A percentile compares a stretch with the other conserved stretches of the same genome.
These are phyloP conservation scores for Rhododendron mucronatum DNA, from an alignment of 148 eudicot species.

Conservation along the genomic window DNA sequence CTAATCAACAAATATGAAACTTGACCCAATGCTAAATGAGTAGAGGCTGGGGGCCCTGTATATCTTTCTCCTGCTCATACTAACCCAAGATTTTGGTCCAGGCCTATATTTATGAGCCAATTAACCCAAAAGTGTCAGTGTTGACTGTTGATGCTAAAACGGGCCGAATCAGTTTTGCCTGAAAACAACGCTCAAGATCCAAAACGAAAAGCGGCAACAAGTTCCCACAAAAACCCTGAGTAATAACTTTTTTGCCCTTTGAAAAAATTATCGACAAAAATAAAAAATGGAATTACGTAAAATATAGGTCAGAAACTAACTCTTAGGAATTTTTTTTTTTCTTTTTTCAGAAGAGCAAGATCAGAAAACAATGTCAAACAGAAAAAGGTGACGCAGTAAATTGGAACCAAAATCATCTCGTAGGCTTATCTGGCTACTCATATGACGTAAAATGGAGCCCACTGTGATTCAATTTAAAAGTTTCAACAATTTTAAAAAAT, in stretches of 20 bases:
- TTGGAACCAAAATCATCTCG: not conserved
- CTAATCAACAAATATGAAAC: not conserved
- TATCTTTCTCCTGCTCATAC: not conserved
- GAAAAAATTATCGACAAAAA: not conserved
- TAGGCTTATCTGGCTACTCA: not conserved
- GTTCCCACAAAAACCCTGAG: not conserved
- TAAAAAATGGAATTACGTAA: not conserved
- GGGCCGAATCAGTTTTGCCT: not conserved
- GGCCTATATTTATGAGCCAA: not conserved
- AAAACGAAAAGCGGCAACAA: not conserved
- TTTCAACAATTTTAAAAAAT: not conserved
- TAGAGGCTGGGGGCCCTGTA: not conserved
- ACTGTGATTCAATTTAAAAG: not conserved
- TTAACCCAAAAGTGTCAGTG: not conserved
- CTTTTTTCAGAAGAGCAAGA: not conserved
- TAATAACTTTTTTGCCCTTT: not conserved
- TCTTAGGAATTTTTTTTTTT: not conserved
- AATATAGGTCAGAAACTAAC: not conserved
- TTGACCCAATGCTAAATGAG: not conserved
- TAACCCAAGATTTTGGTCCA: not conserved
- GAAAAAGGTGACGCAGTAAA: not conserved
- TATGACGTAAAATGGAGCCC: not conserved
- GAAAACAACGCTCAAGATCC: not conserved
- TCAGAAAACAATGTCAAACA: not conserved
- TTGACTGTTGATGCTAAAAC: not conserved